Percentiles rank a stretch among this genome's conserved stretches.
These are phyloP conservation scores for Nemania sp. DNA, from an alignment of 2,329 filamentous ascomycete genomes.

Conservation along the genomic window DNA sequence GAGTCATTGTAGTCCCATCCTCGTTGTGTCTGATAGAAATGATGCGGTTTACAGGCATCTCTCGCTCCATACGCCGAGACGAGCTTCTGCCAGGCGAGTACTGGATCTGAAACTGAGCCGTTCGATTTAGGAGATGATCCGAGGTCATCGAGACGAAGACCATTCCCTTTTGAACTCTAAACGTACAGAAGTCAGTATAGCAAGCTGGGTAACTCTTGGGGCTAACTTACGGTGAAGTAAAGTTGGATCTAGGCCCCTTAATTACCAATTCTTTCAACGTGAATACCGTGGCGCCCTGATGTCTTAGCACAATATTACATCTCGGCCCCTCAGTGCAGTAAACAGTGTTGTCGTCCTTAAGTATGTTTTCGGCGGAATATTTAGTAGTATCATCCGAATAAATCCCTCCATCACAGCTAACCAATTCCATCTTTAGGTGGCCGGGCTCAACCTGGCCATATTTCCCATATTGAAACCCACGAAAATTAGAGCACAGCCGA, in stretches of 20 bases:
- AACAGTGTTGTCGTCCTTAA: constrained; percentile 83
- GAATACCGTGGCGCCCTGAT: constrained; percentile 84
- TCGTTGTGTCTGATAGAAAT: constrained; percentile 66
- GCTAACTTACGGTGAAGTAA: constrained; percentile 82
- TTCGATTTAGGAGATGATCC: constrained; percentile 79
- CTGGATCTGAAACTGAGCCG: constrained; percentile 80
- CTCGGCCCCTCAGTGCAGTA: constrained; percentile 91
- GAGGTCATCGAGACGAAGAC: constrained; percentile 90
- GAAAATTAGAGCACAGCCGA: constrained; percentile 61
- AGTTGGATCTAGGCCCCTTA: constrained; percentile 83
- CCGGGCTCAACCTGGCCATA: constrained; percentile 90
- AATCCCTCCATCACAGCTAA: constrained; percentile 87
- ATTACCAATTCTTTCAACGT: constrained; percentile 88
- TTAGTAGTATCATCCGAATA: constrained; percentile 69
- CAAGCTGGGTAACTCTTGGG: not conserved
- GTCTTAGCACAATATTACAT: constrained; percentile 87
- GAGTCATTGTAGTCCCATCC: constrained; percentile 62
- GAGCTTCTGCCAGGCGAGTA: constrained; percentile 59
- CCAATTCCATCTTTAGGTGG: constrained; percentile 84
- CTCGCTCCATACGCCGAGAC: constrained; percentile 44
- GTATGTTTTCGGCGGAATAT: constrained; percentile 82
- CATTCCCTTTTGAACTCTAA: constrained; percentile 85
- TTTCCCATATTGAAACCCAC: constrained; percentile 81
- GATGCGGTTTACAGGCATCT: constrained; percentile 54
- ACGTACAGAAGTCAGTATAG: constrained; percentile 51